These are phyloP conservation scores for Trichoderma erinaceum DNA, from an alignment of 495 filamentous ascomycete genomes.

Conservation along the genomic window DNA sequence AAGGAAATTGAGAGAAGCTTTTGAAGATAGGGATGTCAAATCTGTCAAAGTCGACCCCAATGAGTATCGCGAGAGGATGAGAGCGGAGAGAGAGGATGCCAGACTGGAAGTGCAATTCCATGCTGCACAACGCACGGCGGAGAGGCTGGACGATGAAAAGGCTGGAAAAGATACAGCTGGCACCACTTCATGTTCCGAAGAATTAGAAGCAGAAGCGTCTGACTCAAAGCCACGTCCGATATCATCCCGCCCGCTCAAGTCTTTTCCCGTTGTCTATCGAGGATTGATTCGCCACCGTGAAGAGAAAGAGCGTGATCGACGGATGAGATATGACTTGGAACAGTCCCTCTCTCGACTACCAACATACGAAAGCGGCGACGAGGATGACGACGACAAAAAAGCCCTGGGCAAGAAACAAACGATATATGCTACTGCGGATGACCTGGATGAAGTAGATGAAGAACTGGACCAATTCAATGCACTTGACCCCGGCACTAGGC, in stretches of 20 bases:
- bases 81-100: slow-evolving; percentile 64
- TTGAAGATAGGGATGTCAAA: slow-evolving; percentile 46
- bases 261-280: slow-evolving; percentile 73
- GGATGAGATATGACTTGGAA: slow-evolving; percentile 64
- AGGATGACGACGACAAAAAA: slow-evolving; percentile 46
- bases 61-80: slow-evolving; percentile 69
- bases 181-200: slow-evolving; percentile 20
- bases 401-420: slow-evolving; percentile 40
- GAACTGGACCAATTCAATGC: slow-evolving; percentile 82
- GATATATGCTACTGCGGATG: slow-evolving; percentile 51
- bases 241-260: slow-evolving; percentile 41
- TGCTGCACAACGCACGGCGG: slow-evolving; percentile 76
- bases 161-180: slow-evolving; percentile 20
- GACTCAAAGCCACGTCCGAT: slow-evolving; percentile 39
- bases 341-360: slow-evolving; percentile 49
- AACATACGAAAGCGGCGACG: slow-evolving; percentile 45
- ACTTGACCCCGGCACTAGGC: slow-evolving; percentile 54
- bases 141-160: slow-evolving; percentile 56
- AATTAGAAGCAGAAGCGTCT: slow-evolving; percentile 14
- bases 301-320: slow-evolving; percentile 60
- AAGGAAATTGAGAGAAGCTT: slow-evolving; percentile 66
- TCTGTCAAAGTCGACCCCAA: slow-evolving; percentile 60
- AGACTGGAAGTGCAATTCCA: slow-evolving; percentile 59
- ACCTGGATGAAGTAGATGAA: slow-evolving; percentile 74
- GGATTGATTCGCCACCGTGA: slow-evolving; percentile 62